Conservation (phyloP, 2,329 filamentous ascomycete genomes). For the Geosmithia putterillii region DNA sequence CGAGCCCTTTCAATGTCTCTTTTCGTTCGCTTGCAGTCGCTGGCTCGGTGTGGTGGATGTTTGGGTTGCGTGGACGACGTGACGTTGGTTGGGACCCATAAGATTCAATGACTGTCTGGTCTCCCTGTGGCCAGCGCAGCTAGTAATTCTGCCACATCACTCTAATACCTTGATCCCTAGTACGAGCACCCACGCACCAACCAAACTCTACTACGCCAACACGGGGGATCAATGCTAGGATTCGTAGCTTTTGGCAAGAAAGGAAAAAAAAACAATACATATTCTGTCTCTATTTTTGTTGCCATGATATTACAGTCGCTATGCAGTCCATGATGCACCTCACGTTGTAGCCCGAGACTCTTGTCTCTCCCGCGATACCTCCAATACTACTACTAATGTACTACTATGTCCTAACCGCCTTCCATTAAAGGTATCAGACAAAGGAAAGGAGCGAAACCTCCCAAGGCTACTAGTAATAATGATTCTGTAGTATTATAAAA, state of each 20-base stretch:
- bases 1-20: slow-evolving; percentile 1
- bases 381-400: too few species aligned
- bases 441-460: too few species aligned
- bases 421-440: too few species aligned
- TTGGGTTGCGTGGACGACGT: background rate
- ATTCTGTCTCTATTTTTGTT: background rate
- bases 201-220: too few species aligned
- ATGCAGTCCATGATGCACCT: background rate
- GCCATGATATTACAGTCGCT: background rate
- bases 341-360: background rate
- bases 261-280: too few species aligned
- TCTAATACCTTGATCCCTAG: background rate
- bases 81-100: background rate
- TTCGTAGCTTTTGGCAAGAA: too few species aligned
- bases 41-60: background rate
- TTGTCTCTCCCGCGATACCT: too few species aligned
- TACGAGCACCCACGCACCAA: too few species aligned
- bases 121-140: background rate
- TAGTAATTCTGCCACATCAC: background rate
- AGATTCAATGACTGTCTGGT: background rate
- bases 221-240: too few species aligned
- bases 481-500: too few species aligned
- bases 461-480: too few species aligned
- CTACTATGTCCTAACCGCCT: too few species aligned
- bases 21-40: slow-evolving; percentile 4